These are phyloP conservation scores for Verticillium isaacii DNA, from an alignment of 2,329 filamentous ascomycete species.

Conservation along the genomic window DNA sequence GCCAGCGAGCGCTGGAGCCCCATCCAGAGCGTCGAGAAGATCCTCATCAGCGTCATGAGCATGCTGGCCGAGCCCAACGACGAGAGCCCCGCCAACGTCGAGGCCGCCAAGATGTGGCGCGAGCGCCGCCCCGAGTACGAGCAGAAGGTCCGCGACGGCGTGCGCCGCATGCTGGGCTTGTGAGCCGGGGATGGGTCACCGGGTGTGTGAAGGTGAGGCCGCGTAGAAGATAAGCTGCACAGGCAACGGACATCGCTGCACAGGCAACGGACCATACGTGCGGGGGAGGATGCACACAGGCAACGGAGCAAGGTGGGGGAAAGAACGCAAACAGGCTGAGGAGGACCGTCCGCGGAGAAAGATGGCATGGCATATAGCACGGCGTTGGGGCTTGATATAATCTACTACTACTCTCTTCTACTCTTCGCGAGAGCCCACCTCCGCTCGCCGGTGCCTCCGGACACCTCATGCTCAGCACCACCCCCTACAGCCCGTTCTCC, in stretches of 20 bases:
- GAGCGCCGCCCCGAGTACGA: constrained; percentile 82
- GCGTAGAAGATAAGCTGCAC: too few relatives aligned
- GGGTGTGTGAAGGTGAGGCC: too few relatives aligned
- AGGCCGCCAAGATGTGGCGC: constrained; percentile 95
- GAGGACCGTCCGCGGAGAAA: not conserved
- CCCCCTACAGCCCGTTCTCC: constrained; percentile 56
- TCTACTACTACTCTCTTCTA: constrained; percentile 2
- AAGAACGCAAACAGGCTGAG: too few relatives aligned
- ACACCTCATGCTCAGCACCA: not conserved
- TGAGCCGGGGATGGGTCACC: constrained; percentile 22
- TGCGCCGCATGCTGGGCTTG: constrained; percentile 72
- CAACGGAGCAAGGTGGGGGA: too few relatives aligned
- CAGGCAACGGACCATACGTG: too few relatives aligned
- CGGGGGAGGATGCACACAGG: too few relatives aligned
- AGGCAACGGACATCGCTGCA: too few relatives aligned
- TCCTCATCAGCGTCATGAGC: constrained; percentile 93
- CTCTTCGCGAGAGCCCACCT: constrained; percentile 2
- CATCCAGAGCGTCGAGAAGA: constrained; percentile 97
- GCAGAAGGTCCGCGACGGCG: constrained; percentile 75
- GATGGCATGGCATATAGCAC: constrained; percentile 20
- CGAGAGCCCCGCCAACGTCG: constrained; percentile 92
- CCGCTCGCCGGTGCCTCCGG: not conserved
- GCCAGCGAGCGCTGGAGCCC: constrained; percentile 94
- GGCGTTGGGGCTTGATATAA: constrained; percentile 7
- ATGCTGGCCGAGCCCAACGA: constrained; percentile 98